These are phyloP conservation scores for Boletellus deceptivus DNA, from an alignment of 1,284 basidiomycete species.

Conservation along the genomic window DNA sequence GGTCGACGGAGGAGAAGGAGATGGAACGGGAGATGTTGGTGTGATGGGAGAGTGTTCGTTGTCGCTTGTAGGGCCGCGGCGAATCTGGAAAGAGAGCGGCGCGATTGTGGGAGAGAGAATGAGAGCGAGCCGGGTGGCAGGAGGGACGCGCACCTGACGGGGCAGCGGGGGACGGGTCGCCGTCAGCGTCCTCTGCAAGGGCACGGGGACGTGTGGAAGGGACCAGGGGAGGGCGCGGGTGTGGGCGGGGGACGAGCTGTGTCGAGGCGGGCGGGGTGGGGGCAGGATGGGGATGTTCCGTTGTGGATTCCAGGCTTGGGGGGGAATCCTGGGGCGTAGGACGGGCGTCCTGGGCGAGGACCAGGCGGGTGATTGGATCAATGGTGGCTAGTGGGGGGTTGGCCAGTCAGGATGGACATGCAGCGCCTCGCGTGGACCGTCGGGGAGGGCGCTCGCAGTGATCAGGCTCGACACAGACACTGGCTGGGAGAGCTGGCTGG, in stretches of 20 bases:
- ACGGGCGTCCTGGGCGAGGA: conserved; percentile 55
- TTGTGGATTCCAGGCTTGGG: conserved; percentile 47
- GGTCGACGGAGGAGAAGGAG: conserved; percentile 31
- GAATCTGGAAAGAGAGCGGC: conserved; percentile 39
- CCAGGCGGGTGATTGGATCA: conserved; percentile 62
- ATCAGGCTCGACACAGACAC: too few relatives aligned
- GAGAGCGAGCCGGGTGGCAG: neutral
- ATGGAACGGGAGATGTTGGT: conserved; percentile 27
- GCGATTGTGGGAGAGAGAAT: conserved; percentile 1
- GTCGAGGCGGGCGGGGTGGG: conserved; percentile 28
- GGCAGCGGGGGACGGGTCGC: conserved; percentile 30
- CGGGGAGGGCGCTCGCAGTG: neutral
- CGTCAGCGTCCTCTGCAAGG: conserved; percentile 57
- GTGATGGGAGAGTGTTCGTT: conserved; percentile 51
- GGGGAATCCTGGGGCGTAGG: conserved; percentile 43
- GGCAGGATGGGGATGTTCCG: conserved; percentile 31
- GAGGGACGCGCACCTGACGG: conserved; percentile 27
- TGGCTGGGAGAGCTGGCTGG: conserved; percentile 15
- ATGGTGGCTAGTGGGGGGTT: conserved; percentile 50
- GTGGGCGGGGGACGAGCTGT: conserved; percentile 27
- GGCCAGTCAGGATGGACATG: conserved; percentile 31
- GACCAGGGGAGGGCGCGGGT: conserved; percentile 43
- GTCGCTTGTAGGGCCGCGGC: conserved; percentile 64
- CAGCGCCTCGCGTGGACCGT: conserved; percentile 24
- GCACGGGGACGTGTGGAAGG: conserved; percentile 62